Evolutionary conservation across 176 grass and related monocot species (phyloP).

Genomic region (barley (Hordeum vulgare)): DNA sequence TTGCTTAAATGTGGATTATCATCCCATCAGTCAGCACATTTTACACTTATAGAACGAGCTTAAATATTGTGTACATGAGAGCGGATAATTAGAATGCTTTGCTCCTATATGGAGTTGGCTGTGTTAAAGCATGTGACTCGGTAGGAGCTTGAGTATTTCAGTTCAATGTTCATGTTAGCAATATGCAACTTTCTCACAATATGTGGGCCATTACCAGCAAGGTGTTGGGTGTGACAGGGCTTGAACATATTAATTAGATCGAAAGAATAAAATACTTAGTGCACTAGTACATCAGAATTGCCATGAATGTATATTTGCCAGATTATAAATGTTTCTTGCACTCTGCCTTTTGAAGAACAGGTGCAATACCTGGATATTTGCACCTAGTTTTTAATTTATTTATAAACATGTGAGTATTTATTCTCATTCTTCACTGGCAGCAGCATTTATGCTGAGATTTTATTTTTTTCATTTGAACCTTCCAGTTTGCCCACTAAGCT

Average conservation of each 20-base stretch:
- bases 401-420: neutral
- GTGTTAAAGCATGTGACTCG: neutral
- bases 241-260: neutral
- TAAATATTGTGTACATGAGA: neutral
- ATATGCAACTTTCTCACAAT: neutral
- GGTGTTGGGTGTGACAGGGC: neutral
- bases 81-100: neutral
- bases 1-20: neutral
- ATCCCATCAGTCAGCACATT: neutral
- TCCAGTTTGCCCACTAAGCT: slow-evolving; percentile 83
- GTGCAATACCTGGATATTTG: neutral
- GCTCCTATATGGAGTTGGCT: neutral
- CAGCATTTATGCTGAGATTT: neutral
- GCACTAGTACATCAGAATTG: neutral
- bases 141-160: neutral
- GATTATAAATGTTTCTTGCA: neutral
- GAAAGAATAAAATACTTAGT: neutral
- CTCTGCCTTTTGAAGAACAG: neutral
- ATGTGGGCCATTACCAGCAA: neutral
- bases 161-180: neutral
- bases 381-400: neutral
- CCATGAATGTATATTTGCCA: neutral
- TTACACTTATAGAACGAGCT: neutral
- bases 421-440: slow-evolving; percentile 1
- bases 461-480: slow-evolving; percentile 13